Percentiles rank a stretch among this genome's conserved stretches.
Evolutionary conservation across 495 filamentous ascomycete genomes (phyloP).

Genomic region (Sphaerosporella brunnea): DNA sequence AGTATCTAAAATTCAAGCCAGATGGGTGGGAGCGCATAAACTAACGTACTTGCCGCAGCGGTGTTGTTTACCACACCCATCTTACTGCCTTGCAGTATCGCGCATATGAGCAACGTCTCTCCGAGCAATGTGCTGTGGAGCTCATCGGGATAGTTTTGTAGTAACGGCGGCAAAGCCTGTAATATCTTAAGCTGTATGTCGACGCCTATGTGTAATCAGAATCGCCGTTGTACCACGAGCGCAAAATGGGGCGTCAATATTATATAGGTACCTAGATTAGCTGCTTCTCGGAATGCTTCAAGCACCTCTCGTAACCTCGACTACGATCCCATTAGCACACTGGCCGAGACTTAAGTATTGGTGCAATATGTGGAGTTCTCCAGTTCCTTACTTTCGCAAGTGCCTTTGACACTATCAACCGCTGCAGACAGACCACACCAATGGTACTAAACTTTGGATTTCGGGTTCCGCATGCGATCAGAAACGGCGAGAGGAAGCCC

Average conservation of each 20-base stretch:
- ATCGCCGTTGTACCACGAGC: background rate
- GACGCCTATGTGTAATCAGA: slow-evolving; percentile 35
- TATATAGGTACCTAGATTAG: slow-evolving; percentile 35
- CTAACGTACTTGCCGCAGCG: slow-evolving; percentile 50
- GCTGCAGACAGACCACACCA: slow-evolving; percentile 70
- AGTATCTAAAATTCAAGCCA: background rate
- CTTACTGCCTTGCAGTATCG: slow-evolving; percentile 73
- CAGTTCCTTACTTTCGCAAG: slow-evolving; percentile 43
- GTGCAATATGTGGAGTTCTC: no score
- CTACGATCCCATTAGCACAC: slow-evolving; percentile 18
- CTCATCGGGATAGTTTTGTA: slow-evolving; percentile 77
- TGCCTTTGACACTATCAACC: slow-evolving; percentile 62
- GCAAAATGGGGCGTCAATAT: no score
- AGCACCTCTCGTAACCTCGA: slow-evolving; percentile 63
- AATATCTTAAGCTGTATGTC: slow-evolving; percentile 94
- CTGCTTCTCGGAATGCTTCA: slow-evolving; percentile 68
- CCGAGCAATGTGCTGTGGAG: slow-evolving; percentile 65
- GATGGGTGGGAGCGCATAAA: background rate
- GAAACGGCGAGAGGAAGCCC: slow-evolving; percentile 76
- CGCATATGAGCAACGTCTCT: slow-evolving; percentile 72
- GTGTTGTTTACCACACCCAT: slow-evolving; percentile 84
- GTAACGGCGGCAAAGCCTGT: slow-evolving; percentile 74
- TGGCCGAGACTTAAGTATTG: no score
- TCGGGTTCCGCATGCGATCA: slow-evolving; percentile 74
- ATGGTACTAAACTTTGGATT: slow-evolving; percentile 79